Conservation (phyloP, 2,329 filamentous ascomycete genomes). For the Pseudocercospora pini-densiflorae region DNA sequence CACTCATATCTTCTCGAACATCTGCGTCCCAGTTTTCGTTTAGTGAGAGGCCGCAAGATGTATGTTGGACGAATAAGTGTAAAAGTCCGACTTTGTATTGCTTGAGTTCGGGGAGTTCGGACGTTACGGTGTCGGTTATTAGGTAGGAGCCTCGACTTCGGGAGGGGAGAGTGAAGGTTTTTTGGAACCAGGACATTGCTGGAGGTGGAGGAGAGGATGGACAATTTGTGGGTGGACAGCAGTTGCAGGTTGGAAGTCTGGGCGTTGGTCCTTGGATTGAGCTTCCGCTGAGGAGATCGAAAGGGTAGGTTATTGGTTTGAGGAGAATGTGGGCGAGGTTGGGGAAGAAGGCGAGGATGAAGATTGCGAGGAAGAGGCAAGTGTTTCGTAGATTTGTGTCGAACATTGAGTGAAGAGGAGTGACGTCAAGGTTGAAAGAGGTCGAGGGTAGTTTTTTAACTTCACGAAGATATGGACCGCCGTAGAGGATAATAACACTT, state of each 20-base stretch:
- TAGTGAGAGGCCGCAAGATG: conserved; percentile 83
- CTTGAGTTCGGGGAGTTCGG: conserved; percentile 76
- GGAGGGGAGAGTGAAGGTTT: conserved; percentile 77
- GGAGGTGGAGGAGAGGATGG: conserved; percentile 30
- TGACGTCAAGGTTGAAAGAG: conserved; percentile 21
- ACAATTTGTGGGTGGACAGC: conserved; percentile 40
- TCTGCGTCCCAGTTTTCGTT: conserved; percentile 92
- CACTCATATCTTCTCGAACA: conserved; percentile 87
- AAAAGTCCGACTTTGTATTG: conserved; percentile 84
- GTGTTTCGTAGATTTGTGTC: conserved; percentile 42
- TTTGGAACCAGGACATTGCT: conserved; percentile 75
- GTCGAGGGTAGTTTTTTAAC: conserved; percentile 12
- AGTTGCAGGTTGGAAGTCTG: conserved; percentile 38
- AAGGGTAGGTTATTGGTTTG: conserved; percentile 37
- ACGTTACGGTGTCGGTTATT: conserved; percentile 75
- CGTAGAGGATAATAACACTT: conserved; percentile 9
- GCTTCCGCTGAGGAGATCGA: conserved; percentile 29
- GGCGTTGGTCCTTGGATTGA: conserved; percentile 40
- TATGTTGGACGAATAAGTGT: conserved; percentile 94
- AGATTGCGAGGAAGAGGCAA: conserved; percentile 52
- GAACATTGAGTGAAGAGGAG: conserved; percentile 27
- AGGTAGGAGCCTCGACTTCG: conserved; percentile 85
- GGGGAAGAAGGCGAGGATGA: conserved; percentile 58
- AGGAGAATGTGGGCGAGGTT: conserved; percentile 48
- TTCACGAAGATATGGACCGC: conserved; percentile 12